phyloP scores from a whole-genome alignment of 1,284 basidiomycete species.

The Pseudozyma sp. region DNA sequence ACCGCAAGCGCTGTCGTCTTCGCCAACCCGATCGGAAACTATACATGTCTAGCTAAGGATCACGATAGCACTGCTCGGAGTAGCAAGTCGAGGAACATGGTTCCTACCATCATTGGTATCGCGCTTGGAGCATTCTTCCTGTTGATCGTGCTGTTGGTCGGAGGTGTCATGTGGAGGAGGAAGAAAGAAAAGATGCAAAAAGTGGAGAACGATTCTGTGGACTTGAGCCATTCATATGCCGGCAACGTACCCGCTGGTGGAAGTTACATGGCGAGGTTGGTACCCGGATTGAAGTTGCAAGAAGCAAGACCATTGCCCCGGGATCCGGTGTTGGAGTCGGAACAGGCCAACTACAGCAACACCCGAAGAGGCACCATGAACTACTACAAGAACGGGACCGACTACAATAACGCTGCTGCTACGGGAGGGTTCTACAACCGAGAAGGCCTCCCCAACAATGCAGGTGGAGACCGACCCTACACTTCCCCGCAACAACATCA shows the following conservation, averaged over 20 bases:
- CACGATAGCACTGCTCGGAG: neutral
- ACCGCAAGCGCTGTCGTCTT: slow-evolving; percentile 5
- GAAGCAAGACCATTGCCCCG: slow-evolving; percentile 27
- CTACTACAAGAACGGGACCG: slow-evolving; percentile 10
- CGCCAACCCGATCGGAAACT: slow-evolving; percentile 20
- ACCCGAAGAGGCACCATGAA: slow-evolving; percentile 21
- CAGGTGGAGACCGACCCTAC: too few relatives aligned
- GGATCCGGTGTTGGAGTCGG: slow-evolving; percentile 18
- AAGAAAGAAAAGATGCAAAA: slow-evolving; percentile 28
- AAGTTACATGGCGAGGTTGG: slow-evolving; percentile 37
- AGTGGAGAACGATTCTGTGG: slow-evolving; percentile 21
- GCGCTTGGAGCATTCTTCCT: slow-evolving; percentile 25
- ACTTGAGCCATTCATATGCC: slow-evolving; percentile 16
- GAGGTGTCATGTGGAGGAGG: slow-evolving; percentile 29
- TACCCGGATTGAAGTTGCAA: slow-evolving; percentile 36
- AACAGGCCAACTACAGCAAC: slow-evolving; percentile 27
- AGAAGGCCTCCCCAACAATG: too few relatives aligned
- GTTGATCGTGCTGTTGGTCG: slow-evolving; percentile 23
- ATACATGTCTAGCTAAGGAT: slow-evolving; percentile 16
- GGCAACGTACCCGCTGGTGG: slow-evolving; percentile 16
- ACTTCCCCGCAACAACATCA: neutral
- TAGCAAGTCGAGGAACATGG: slow-evolving; percentile 20
- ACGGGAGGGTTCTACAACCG: neutral
- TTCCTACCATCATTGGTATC: slow-evolving; percentile 37
- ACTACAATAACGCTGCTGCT: neutral